Evolutionary conservation across 768 basidiomycete genomes (phyloP).

Genomic region (Tricholoma flavovirens): DNA sequence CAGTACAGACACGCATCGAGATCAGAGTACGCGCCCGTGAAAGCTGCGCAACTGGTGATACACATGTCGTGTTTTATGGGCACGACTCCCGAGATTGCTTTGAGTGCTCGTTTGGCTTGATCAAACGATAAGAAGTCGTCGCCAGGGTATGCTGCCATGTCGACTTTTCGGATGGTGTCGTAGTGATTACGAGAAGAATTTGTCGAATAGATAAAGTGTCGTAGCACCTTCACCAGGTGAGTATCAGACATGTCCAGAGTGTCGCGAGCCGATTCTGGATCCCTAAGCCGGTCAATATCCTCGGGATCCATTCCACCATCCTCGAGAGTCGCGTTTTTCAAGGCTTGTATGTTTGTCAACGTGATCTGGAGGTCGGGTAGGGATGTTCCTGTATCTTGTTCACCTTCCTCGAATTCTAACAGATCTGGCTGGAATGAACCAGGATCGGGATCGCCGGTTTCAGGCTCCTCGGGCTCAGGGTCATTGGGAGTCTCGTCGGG

Average conservation of each 20-base stretch:
- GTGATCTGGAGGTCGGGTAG: background rate
- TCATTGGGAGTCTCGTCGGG: background rate
- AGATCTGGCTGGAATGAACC: background rate
- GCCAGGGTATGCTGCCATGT: conserved; percentile 4
- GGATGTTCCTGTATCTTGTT: background rate
- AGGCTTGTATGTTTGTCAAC: too few relatives aligned
- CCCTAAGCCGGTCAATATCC: background rate
- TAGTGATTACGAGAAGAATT: conserved; percentile 1
- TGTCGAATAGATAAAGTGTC: background rate
- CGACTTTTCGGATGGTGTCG: conserved; percentile 4
- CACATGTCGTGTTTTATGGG: too few relatives aligned
- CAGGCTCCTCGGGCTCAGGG: background rate
- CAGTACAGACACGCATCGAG: conserved; percentile 3
- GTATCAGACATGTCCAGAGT: background rate
- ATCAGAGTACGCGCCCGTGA: conserved; percentile 1
- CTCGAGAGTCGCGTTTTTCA: too few relatives aligned
- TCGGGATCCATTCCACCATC: too few relatives aligned
- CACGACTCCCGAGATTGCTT: conserved; percentile 13
- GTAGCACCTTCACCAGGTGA: background rate
- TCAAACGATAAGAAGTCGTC: conserved; percentile 7
- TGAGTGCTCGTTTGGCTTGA: conserved; percentile 5
- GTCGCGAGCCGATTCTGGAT: background rate
- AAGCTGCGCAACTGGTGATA: conserved; percentile 1
- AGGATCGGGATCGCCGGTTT: background rate
- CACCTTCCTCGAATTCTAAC: background rate